Base-by-base conservation (phyloP, 495 filamentous ascomycete species). In the Trichoderma asperelloides region DNA sequence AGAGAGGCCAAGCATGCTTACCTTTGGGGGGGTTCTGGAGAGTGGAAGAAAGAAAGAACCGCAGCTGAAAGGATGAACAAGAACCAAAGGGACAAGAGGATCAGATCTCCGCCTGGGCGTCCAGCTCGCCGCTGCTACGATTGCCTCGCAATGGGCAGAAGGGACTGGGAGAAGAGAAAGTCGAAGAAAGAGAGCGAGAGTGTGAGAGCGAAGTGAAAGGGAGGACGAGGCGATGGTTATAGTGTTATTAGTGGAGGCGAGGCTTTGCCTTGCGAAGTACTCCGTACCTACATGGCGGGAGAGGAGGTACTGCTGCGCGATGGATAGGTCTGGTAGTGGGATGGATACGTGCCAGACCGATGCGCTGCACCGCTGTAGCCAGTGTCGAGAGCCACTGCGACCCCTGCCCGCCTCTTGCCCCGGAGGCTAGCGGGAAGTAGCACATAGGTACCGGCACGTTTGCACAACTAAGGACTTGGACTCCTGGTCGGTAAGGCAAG, bases 91-190 rank as follows among this genome's bases (percentile, higher is more conserved):
- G 9, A 37, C 33, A 37, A 30, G 60, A 33, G 33, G 60, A 23
- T 33, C 60, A 15, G 40, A 21, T 39, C 21, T 55, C 49, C 40
- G 37, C 30, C 33, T 18, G n/a, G 30, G 30, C 63, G 63, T 65
- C 43, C 65, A 66, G 65, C 65, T 66, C 47, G 65, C 47, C 28
- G 33, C 45, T 28, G 65, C 47, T 64, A 66, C 47, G 65, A 66
- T 41, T 23, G 51, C 49, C 65, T 62, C 37, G 65, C 65, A 62
- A 62, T 39, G 49, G 45, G 47, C 25, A 23, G 51, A 66, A 28
- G 23, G 21, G 65, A 23, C 30, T 8, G 12, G 62, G 57, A 62
- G 62, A 55, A 30, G 45, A 37, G 7, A 30, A 45, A 28, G 45
- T 47, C 11, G 16, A 4, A 15, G 18, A 21, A 40, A 18, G 13